A percentile compares a stretch with the other conserved stretches of the same genome.
phyloP scores from a whole-genome alignment of 108 stramenopile species.

The Pseudonitzschia multistriata region DNA sequence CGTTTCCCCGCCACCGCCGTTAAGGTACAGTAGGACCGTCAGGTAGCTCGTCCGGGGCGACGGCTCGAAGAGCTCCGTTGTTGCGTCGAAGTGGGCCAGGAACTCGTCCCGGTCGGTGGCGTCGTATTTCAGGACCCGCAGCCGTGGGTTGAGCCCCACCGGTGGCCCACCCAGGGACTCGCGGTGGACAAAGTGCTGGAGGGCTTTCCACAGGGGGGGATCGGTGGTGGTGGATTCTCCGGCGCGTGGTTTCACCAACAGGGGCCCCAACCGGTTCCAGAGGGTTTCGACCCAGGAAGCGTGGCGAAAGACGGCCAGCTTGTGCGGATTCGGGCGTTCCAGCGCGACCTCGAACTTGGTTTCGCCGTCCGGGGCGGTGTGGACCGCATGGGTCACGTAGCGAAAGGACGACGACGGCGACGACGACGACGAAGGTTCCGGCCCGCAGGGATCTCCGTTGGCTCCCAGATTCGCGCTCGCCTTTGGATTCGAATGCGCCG shows the following conservation, averaged over 20 bases:
- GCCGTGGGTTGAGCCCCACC: constrained; percentile 62
- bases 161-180: constrained; percentile 36
- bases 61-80: constrained; percentile 33
- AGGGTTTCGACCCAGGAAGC: constrained; percentile 28
- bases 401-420: constrained; percentile 32
- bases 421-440: neutral
- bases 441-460: too few species aligned
- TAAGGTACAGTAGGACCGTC: constrained; percentile 74
- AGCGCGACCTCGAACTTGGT: constrained; percentile 43
- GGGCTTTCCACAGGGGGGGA: constrained; percentile 19
- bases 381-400: constrained; percentile 59
- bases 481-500: neutral
- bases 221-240: constrained; percentile 11
- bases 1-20: constrained; percentile 57
- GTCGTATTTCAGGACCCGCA: constrained; percentile 74
- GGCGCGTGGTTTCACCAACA: neutral
- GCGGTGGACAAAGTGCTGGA: constrained; percentile 35
- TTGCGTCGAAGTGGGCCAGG: constrained; percentile 74
- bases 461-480: neutral
- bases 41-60: constrained; percentile 34
- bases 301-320: constrained; percentile 65
- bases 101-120: constrained; percentile 63
- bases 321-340: constrained; percentile 66
- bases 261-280: constrained; percentile 38
- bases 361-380: constrained; percentile 49